Evolutionary conservation across 495 filamentous ascomycete genomes (phyloP).

Genomic region (Pyrenula aspistea): DNA sequence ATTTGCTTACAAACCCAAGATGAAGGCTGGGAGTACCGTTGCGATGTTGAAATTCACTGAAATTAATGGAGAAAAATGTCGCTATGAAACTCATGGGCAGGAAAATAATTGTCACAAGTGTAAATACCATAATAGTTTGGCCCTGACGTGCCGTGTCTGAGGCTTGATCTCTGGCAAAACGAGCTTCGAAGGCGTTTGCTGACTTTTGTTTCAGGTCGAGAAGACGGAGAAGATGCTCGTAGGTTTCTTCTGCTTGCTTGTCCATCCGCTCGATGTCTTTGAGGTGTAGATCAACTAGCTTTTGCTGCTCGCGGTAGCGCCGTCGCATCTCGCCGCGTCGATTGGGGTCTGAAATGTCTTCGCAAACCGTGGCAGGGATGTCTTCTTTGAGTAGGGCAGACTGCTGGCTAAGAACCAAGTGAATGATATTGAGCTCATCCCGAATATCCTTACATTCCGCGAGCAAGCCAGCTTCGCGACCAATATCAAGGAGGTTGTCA

Average conservation of each 20-base stretch:
- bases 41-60: slow-evolving; percentile 33
- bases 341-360: slow-evolving; percentile 33
- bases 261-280: slow-evolving; percentile 61
- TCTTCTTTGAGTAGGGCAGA: slow-evolving; percentile 40
- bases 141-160: slow-evolving; percentile 51
- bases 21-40: slow-evolving; percentile 24
- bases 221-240: slow-evolving; percentile 49
- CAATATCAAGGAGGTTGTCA: slow-evolving; percentile 56
- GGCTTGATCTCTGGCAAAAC: slow-evolving; percentile 56
- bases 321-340: slow-evolving; percentile 41
- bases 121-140: slow-evolving; percentile 68
- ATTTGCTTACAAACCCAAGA: slow-evolving; percentile 47
- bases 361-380: slow-evolving; percentile 34
- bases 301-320: slow-evolving; percentile 46
- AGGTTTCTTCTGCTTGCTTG: slow-evolving; percentile 52
- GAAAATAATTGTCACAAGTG: slow-evolving; percentile 60
- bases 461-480: slow-evolving; percentile 51
- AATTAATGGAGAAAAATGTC: slow-evolving; percentile 54
- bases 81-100: slow-evolving; percentile 57
- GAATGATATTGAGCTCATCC: slow-evolving; percentile 63
- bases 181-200: slow-evolving; percentile 58
- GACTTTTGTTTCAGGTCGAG: slow-evolving; percentile 55
- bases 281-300: slow-evolving; percentile 45
- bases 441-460: slow-evolving; percentile 61
- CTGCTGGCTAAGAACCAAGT: slow-evolving; percentile 49